phyloP scores from a whole-genome alignment of 23 red algal genomes.

The Gracilaria domingensis region DNA sequence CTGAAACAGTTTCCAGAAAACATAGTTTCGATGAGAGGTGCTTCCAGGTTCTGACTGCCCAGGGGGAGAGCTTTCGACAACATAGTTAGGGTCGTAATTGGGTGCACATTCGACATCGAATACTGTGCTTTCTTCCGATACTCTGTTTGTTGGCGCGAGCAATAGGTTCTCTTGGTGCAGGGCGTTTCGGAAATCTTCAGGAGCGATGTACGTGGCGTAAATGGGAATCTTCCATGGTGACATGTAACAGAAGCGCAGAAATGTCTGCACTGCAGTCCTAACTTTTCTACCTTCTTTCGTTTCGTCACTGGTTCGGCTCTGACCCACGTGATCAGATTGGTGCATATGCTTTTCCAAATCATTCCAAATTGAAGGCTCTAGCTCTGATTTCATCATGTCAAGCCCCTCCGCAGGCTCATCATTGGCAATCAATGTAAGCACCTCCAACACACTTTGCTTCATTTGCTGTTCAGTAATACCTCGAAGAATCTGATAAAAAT shows the following conservation, averaged over 20 bases:
- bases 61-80: neutral
- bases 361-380: slow-evolving; percentile 22
- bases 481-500: slow-evolving; percentile 31
- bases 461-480: slow-evolving; percentile 14
- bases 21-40: neutral
- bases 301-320: neutral
- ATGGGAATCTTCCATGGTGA: slow-evolving; percentile 53
- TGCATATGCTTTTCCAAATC: slow-evolving; percentile 23
- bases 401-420: slow-evolving; percentile 38
- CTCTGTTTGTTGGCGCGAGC: neutral
- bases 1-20: slow-evolving; percentile 47
- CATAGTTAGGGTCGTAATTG: no score
- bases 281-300: neutral
- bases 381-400: slow-evolving; percentile 32
- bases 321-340: neutral
- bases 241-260: slow-evolving; percentile 31
- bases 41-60: neutral
- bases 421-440: slow-evolving; percentile 48
- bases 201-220: slow-evolving; percentile 25
- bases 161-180: neutral
- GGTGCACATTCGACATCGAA: neutral
- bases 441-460: slow-evolving; percentile 22
- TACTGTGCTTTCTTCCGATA: neutral
- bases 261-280: slow-evolving; percentile 22
- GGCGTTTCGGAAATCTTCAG: slow-evolving; percentile 3